Percentiles rank a stretch among this genome's conserved stretches.
These are phyloP conservation scores for Thelonectria blattea DNA, from an alignment of 2,329 filamentous ascomycete genomes.

Conservation along the genomic window DNA sequence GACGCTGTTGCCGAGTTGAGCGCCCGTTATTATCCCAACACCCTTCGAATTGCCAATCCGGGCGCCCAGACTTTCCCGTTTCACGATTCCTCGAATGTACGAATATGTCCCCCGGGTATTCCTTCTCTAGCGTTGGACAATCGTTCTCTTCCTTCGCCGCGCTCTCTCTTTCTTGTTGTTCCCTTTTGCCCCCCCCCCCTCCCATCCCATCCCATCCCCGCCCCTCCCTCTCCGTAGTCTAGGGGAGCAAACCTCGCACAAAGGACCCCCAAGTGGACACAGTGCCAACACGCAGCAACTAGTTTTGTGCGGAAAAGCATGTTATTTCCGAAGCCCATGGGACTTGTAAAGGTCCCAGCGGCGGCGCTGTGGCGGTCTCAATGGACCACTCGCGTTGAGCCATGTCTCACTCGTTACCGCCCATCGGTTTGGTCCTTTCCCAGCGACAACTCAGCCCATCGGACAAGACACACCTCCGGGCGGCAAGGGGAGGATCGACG, in stretches of 20 bases:
- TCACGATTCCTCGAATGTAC: background rate
- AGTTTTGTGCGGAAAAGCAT: conserved; percentile 19
- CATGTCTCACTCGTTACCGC: conserved; percentile 36
- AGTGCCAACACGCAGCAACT: conserved; percentile 31
- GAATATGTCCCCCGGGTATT: background rate
- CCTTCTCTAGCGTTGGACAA: conserved; percentile 4
- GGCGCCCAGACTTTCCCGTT: background rate
- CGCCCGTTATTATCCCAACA: background rate
- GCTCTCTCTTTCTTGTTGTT: background rate
- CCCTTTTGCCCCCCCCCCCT: conserved; percentile 8
- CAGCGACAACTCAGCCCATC: conserved; percentile 29
- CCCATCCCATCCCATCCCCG: no score
- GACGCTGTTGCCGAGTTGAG: conserved; percentile 8
- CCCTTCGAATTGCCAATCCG: background rate
- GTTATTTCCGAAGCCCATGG: conserved; percentile 31
- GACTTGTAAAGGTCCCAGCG: conserved; percentile 27
- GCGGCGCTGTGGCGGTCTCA: conserved; percentile 38
- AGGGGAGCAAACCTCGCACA: conserved; percentile 31
- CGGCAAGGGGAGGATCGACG: conserved; percentile 21
- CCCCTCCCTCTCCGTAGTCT: conserved; percentile 29
- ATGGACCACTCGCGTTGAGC: conserved; percentile 33
- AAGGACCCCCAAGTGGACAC: conserved; percentile 26
- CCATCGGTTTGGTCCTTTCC: conserved; percentile 25
- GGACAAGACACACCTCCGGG: conserved; percentile 5
- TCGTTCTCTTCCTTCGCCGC: conserved; percentile 6